phyloP scores from a whole-genome alignment of 139 green algal species.

The Chlamydomonas schloesseri region DNA sequence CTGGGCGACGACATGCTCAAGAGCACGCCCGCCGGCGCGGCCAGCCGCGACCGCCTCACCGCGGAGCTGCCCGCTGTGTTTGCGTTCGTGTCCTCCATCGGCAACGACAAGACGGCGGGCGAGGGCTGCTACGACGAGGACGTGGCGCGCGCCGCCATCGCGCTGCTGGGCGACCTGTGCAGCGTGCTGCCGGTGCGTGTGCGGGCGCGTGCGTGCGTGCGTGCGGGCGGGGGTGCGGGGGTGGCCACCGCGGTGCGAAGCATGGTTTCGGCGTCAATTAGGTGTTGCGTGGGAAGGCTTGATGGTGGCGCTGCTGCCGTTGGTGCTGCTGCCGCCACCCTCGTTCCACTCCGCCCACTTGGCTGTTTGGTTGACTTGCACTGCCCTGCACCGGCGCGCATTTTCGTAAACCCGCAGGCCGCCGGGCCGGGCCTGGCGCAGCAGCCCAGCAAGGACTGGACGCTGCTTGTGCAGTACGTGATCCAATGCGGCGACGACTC shows the following conservation, averaged over 20 bases:
- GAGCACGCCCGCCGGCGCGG: slow-evolving; percentile 31
- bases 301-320: no score
- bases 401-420: background rate
- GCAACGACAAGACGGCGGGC: slow-evolving; percentile 33
- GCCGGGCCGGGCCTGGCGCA: background rate
- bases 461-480: background rate
- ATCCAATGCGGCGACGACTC: slow-evolving; percentile 24
- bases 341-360: no score
- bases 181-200: slow-evolving; percentile 59
- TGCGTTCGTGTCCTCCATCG: slow-evolving; percentile 64
- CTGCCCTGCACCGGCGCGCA: no score
- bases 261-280: background rate
- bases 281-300: background rate
- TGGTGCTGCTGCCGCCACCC: background rate
- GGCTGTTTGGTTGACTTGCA: no score
- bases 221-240: no score
- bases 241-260: no score
- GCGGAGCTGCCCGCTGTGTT: slow-evolving; percentile 55
- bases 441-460: slow-evolving; percentile 5
- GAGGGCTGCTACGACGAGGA: slow-evolving; percentile 46
- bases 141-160: slow-evolving; percentile 62
- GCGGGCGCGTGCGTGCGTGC: no score
- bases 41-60: slow-evolving; percentile 29
- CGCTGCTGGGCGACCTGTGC: slow-evolving; percentile 71
- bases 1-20: slow-evolving; percentile 51